Evolutionary conservation across 768 basidiomycete genomes (phyloP).

Genomic region (Mycena vulgaris): DNA sequence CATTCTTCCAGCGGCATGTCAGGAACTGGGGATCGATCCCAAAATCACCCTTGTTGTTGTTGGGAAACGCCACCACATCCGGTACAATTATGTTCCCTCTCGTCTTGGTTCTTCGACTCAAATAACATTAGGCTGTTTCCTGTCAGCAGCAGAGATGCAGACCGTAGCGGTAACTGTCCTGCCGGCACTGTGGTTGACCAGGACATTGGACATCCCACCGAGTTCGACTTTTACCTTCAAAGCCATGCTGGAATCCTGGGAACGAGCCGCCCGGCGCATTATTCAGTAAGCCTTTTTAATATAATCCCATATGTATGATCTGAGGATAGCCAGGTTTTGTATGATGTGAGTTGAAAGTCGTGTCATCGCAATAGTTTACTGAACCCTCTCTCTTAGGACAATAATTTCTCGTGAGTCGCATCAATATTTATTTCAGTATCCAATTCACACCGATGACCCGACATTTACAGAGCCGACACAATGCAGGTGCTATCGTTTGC

Average conservation of each 20-base stretch:
- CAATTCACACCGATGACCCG: not conserved
- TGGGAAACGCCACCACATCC: constrained; percentile 82
- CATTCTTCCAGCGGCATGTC: constrained; percentile 82
- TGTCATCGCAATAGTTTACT: not conserved
- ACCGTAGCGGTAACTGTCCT: constrained; percentile 79
- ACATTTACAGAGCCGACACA: constrained; percentile 66
- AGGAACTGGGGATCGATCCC: constrained; percentile 67
- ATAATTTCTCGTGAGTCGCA: constrained; percentile 70
- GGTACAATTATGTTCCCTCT: constrained; percentile 55
- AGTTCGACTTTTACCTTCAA: constrained; percentile 85
- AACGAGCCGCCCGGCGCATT: constrained; percentile 71
- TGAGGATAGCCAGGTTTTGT: constrained; percentile 54
- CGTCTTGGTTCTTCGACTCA: not conserved
- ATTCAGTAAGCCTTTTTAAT: constrained; percentile 61
- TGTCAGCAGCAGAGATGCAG: constrained; percentile 57
- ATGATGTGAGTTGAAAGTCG: constrained; percentile 53
- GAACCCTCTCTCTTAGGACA: constrained; percentile 54
- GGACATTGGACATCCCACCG: constrained; percentile 77
- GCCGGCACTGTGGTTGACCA: constrained; percentile 86
- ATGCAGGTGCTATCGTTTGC: constrained; percentile 81
- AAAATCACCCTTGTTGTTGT: constrained; percentile 86
- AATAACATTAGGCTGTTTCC: constrained; percentile 62
- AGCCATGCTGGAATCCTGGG: constrained; percentile 86
- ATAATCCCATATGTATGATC: too few species aligned
- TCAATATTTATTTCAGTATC: not conserved